phyloP scores from a whole-genome alignment of 139 green algal species.

The Trebouxia sp. region DNA sequence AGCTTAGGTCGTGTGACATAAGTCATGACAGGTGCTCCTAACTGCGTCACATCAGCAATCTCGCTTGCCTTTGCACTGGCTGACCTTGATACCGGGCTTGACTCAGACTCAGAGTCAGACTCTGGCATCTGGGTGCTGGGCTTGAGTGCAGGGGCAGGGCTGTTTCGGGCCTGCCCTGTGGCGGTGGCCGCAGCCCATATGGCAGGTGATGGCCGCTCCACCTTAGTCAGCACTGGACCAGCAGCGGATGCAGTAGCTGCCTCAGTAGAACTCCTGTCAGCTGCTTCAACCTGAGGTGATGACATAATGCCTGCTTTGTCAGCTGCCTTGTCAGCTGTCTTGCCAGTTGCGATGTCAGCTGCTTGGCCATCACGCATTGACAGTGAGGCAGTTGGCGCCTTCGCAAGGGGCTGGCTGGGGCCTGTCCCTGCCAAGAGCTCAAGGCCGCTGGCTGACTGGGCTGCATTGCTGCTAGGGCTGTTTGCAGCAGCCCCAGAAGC shows the following conservation, averaged over 20 bases:
- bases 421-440: no score
- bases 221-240: not conserved
- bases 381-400: no score
- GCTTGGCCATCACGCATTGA: no score
- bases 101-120: no score
- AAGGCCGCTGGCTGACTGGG: not conserved
- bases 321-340: not conserved
- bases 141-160: not conserved
- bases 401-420: no score
- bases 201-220: not conserved
- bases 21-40: not conserved
- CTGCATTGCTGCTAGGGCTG: not conserved
- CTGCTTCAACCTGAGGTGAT: no score
- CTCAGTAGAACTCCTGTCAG: no score
- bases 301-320: not conserved
- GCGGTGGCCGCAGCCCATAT: constrained; percentile 6
- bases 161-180: constrained; percentile 3
- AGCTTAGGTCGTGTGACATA: not conserved
- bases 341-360: no score
- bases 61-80: no score
- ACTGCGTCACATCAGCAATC: no score
- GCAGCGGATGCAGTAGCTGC: no score
- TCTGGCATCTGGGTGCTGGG: not conserved
- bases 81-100: no score
- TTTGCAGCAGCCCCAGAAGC: not conserved